These are phyloP conservation scores for Suhomyces taliae DNA, from an alignment of 1,139 yeast genomes.

Conservation along the genomic window DNA sequence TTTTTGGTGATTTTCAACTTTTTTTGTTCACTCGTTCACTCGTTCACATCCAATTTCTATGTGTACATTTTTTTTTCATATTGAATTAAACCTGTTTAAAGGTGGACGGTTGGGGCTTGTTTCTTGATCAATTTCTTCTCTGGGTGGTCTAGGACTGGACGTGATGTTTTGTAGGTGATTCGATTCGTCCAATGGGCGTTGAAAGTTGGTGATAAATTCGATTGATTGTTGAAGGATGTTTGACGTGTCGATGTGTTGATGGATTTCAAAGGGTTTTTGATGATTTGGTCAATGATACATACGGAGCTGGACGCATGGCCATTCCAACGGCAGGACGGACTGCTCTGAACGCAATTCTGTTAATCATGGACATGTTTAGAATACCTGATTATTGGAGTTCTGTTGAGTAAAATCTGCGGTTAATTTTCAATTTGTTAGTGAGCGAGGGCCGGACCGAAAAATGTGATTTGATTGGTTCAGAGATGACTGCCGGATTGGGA, in stretches of 20 bases:
- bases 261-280: background rate
- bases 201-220: too few relatives aligned
- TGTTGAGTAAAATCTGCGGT: slow-evolving; percentile 5
- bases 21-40: too few relatives aligned
- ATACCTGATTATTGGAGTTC: slow-evolving; percentile 5
- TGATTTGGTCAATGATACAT: slow-evolving; percentile 21
- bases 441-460: slow-evolving; percentile 20
- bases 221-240: too few relatives aligned
- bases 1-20: too few relatives aligned
- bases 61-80: too few relatives aligned
- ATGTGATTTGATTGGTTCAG: slow-evolving; percentile 40
- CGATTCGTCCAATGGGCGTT: background rate
- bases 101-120: too few relatives aligned
- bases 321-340: slow-evolving; percentile 39
- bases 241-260: background rate
- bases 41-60: too few relatives aligned
- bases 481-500: slow-evolving; percentile 36
- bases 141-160: too few relatives aligned
- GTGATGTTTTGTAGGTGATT: too few relatives aligned
- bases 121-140: too few relatives aligned
- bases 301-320: slow-evolving; percentile 50
- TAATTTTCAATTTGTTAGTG: slow-evolving; percentile 11
- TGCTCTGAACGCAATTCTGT: slow-evolving; percentile 50
- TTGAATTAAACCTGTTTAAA: too few relatives aligned
- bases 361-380: slow-evolving; percentile 42